Percentiles rank a stretch among this genome's conserved stretches.
Evolutionary conservation across 495 filamentous ascomycete genomes (phyloP).

Genomic region (Mytilinidion resinicola): DNA sequence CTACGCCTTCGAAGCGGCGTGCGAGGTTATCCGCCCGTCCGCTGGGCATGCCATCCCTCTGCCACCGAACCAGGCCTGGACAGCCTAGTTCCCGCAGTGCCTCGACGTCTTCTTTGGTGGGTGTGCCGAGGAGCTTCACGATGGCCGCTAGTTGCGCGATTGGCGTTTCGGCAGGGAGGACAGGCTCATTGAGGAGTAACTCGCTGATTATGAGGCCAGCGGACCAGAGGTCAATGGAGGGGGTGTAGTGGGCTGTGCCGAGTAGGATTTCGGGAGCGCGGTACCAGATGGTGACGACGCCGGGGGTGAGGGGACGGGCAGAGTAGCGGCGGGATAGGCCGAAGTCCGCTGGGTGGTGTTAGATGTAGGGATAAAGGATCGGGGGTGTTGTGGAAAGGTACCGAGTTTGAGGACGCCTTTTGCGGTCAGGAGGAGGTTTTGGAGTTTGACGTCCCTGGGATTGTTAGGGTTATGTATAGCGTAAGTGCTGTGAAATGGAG

Average conservation of each 20-base stretch:
- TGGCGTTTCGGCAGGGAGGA: conserved; percentile 40
- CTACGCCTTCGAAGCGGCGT: conserved; percentile 24
- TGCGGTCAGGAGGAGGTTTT: conserved; percentile 42
- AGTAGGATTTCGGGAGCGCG: conserved; percentile 42
- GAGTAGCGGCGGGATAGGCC: conserved; percentile 43
- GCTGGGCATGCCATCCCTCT: conserved; percentile 22
- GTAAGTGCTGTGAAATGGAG: neutral
- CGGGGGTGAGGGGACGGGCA: conserved; percentile 41
- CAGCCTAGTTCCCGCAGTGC: conserved; percentile 32
- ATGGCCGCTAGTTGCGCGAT: conserved; percentile 42
- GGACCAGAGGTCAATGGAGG: conserved; percentile 42
- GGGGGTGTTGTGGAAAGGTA: conserved; percentile 12
- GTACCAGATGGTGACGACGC: conserved; percentile 43
- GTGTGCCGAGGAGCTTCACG: conserved; percentile 40
- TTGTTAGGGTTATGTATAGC: neutral
- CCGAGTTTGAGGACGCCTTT: conserved; percentile 43
- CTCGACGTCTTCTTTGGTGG: conserved; percentile 34
- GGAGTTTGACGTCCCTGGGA: conserved; percentile 43
- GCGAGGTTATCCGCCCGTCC: conserved; percentile 32
- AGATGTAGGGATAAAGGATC: neutral
- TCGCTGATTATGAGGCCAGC: conserved; percentile 44
- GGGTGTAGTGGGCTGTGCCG: conserved; percentile 38
- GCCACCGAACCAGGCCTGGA: conserved; percentile 33
- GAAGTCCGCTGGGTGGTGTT: conserved; percentile 37
- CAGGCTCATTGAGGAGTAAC: conserved; percentile 37